Conservation (phyloP, 2,329 filamentous ascomycete genomes). For the Fusarium xylarioides region DNA sequence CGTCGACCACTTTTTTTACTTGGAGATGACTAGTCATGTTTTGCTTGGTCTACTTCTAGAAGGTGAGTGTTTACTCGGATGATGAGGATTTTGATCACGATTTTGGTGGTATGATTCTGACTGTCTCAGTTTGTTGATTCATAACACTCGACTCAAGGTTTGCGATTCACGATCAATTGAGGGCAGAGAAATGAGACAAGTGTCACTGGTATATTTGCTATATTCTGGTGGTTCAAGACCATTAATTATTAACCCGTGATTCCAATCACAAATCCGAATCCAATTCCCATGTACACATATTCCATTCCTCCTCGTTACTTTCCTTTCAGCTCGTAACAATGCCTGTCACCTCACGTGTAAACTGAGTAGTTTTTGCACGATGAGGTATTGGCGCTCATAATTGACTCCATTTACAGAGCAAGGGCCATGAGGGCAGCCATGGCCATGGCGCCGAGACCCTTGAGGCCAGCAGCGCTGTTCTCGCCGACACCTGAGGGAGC, state of each 20-base stretch:
- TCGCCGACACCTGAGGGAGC: slow-evolving; percentile 34
- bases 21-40: slow-evolving; percentile 1
- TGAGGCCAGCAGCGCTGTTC: slow-evolving; percentile 45
- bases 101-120: slow-evolving; percentile 7
- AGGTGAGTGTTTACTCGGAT: slow-evolving; percentile 7
- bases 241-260: slow-evolving; percentile 35
- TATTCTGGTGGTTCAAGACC: slow-evolving; percentile 25
- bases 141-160: not conserved
- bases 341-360: not conserved
- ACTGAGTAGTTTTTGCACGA: not conserved
- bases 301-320: slow-evolving; percentile 3
- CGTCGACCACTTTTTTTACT: slow-evolving; percentile 11
- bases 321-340: slow-evolving; percentile 15
- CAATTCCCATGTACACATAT: slow-evolving; percentile 10
- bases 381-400: slow-evolving; percentile 1
- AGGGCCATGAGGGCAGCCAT: slow-evolving; percentile 46
- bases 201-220: slow-evolving; percentile 31
- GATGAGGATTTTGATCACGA: not conserved
- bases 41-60: slow-evolving; percentile 4
- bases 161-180: not conserved
- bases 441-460: slow-evolving; percentile 46
- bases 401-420: slow-evolving; percentile 48
- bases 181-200: not conserved
- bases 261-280: slow-evolving; percentile 7
- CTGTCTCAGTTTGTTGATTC: not conserved